Evolutionary conservation across 2,329 filamentous ascomycete species (phyloP).

Genomic region (Thelonectria discophora): DNA sequence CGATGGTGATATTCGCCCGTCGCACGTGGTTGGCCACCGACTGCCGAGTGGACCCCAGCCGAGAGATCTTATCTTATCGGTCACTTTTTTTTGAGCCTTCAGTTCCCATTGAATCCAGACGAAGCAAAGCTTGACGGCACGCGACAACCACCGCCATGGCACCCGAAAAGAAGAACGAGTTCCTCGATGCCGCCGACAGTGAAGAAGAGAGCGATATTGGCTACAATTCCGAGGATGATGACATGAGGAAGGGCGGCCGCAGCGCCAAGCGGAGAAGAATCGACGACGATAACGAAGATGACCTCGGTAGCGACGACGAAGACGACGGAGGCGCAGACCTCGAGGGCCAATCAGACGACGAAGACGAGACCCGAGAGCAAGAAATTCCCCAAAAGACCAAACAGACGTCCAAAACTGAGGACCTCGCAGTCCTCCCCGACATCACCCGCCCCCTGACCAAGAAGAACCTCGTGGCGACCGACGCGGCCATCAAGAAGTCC

Average conservation of each 20-base stretch:
- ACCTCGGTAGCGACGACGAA: slow-evolving; percentile 49
- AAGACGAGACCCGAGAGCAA: slow-evolving; percentile 30
- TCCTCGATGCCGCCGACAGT: slow-evolving; percentile 68
- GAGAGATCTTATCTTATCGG: slow-evolving; percentile 38
- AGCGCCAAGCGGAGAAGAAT: slow-evolving; percentile 71
- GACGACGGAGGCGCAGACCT: slow-evolving; percentile 43
- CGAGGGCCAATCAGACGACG: slow-evolving; percentile 34
- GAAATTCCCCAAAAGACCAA: slow-evolving; percentile 37
- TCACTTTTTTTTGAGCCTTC: slow-evolving; percentile 32
- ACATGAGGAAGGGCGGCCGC: slow-evolving; percentile 71
- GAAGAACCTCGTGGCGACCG: slow-evolving; percentile 73
- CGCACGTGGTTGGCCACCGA: slow-evolving; percentile 30
- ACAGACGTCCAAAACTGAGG: slow-evolving; percentile 40
- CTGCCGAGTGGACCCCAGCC: background rate
- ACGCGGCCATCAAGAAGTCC: slow-evolving; percentile 73
- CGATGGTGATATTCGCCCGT: slow-evolving; percentile 24
- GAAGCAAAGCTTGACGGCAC: background rate
- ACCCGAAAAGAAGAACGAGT: slow-evolving; percentile 75
- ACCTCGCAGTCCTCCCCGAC: slow-evolving; percentile 53
- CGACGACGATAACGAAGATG: slow-evolving; percentile 51
- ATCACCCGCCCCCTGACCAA: slow-evolving; percentile 66
- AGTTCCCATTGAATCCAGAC: background rate
- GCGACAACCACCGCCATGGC: slow-evolving; percentile 59
- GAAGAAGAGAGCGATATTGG: slow-evolving; percentile 66
- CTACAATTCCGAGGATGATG: slow-evolving; percentile 75